Evolutionary conservation across 225 moss, liverwort and hornwort genomes (phyloP).

Genomic region (Bryoerythrophyllum caledonicum): DNA sequence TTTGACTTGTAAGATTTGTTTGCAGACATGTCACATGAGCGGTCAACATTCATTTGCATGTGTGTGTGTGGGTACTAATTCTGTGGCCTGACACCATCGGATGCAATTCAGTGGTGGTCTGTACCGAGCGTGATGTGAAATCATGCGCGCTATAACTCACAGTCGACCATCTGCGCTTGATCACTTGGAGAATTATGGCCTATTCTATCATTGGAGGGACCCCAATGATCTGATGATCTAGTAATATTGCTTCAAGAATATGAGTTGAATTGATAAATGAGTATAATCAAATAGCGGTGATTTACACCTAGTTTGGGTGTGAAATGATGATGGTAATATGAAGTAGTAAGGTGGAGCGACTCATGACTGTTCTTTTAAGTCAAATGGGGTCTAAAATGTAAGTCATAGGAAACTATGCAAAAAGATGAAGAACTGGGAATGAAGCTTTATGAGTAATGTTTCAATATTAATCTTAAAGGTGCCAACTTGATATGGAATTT

Average conservation of each 20-base stretch:
- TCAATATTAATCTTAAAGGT: no score
- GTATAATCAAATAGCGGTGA: neutral
- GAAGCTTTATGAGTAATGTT: no score
- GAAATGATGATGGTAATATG: no score
- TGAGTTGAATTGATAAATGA: neutral
- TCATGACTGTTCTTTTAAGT: no score
- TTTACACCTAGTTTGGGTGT: no score
- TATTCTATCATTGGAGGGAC: constrained; percentile 17
- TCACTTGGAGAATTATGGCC: constrained; percentile 4
- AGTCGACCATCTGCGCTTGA: neutral
- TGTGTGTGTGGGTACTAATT: constrained; percentile 24
- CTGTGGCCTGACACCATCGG: constrained; percentile 15
- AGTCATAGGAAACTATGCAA: no score
- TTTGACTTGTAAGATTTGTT: neutral
- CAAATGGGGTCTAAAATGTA: no score
- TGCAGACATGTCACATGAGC: neutral
- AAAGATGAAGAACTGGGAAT: no score
- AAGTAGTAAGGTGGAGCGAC: no score
- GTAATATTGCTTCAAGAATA: neutral
- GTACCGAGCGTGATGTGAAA: neutral
- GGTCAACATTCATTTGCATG: constrained; percentile 27
- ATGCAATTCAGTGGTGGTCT: neutral
- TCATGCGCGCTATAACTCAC: neutral
- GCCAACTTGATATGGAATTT: no score
- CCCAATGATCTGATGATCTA: neutral